Evolutionary conservation across 2,329 filamentous ascomycete species (phyloP).

Genomic region (Calonectria montana): DNA sequence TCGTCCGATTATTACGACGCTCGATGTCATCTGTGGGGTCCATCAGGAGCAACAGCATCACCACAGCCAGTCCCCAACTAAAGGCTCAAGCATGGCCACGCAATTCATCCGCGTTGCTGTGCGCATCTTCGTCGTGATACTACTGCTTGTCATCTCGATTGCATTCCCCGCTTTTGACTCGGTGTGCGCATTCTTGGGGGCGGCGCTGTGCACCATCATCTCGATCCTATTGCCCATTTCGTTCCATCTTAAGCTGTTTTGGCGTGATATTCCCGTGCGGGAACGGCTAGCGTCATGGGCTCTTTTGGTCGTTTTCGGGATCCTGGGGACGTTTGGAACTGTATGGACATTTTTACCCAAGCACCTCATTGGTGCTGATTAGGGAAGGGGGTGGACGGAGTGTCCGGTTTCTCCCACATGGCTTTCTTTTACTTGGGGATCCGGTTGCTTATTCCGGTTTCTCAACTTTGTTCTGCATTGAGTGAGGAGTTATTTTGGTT

Average conservation of each 20-base stretch:
- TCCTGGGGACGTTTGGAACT: constrained; percentile 82
- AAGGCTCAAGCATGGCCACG: constrained; percentile 56
- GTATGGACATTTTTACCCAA: constrained; percentile 90
- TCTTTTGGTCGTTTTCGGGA: constrained; percentile 75
- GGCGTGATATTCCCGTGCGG: constrained; percentile 70
- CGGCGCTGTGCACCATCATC: constrained; percentile 91
- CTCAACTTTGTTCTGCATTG: constrained; percentile 3
- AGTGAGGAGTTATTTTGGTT: not conserved
- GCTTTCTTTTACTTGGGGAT: not conserved
- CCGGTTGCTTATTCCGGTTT: not conserved
- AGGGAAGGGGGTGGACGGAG: not conserved
- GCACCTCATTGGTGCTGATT: constrained; percentile 71
- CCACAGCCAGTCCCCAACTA: constrained; percentile 45
- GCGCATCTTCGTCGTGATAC: constrained; percentile 73
- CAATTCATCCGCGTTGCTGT: constrained; percentile 66
- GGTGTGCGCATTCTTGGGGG: constrained; percentile 92
- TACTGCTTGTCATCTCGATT: constrained; percentile 80
- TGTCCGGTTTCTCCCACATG: not conserved
- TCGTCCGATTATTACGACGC: constrained; percentile 86
- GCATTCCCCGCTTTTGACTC: constrained; percentile 82
- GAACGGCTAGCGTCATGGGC: constrained; percentile 77
- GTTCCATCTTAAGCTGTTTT: constrained; percentile 93
- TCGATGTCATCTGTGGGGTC: constrained; percentile 84
- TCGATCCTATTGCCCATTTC: constrained; percentile 89
- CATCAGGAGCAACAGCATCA: constrained; percentile 59